These are phyloP conservation scores for Strigomonas galati DNA, from an alignment of 208 protist species.

Conservation along the genomic window DNA sequence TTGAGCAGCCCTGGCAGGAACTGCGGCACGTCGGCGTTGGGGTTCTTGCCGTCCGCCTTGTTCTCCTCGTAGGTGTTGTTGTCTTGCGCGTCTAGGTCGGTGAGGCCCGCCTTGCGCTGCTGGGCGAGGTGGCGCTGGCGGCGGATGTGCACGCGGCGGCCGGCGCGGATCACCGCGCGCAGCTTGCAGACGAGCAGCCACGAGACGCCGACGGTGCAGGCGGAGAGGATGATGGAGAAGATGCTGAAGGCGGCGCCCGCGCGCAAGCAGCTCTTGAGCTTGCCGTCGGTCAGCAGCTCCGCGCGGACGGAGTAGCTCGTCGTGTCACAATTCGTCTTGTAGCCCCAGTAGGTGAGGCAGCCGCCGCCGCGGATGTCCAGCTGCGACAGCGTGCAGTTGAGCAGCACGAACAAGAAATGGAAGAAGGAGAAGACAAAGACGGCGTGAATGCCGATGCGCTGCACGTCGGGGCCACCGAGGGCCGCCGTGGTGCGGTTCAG, in stretches of 20 bases:
- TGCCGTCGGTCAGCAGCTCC: constrained; percentile 30
- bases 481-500: constrained; percentile 12
- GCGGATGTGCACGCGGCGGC: constrained; percentile 13
- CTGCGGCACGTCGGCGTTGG: neutral
- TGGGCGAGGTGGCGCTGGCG: constrained; percentile 18
- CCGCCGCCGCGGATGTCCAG: constrained; percentile 53
- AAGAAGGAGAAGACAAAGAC: constrained; percentile 37
- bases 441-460: constrained; percentile 41
- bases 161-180: constrained; percentile 16
- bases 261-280: constrained; percentile 28
- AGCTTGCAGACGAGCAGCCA: constrained; percentile 48
- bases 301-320: constrained; percentile 62
- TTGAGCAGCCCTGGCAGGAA: constrained; percentile 38
- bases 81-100: neutral
- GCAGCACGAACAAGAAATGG: constrained; percentile 59
- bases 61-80: neutral
- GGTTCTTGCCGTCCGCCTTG: neutral
- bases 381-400: constrained; percentile 63
- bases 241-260: constrained; percentile 74
- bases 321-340: constrained; percentile 58
- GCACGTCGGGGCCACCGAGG: constrained; percentile 24
- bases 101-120: neutral
- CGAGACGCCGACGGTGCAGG: constrained; percentile 15
- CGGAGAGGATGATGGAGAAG: constrained; percentile 49
- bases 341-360: constrained; percentile 85